Evolutionary conservation across 2,329 filamentous ascomycete species (phyloP), one percentile per base, ranked within the genome.

Genomic region (Aspergillus sp.): DNA sequence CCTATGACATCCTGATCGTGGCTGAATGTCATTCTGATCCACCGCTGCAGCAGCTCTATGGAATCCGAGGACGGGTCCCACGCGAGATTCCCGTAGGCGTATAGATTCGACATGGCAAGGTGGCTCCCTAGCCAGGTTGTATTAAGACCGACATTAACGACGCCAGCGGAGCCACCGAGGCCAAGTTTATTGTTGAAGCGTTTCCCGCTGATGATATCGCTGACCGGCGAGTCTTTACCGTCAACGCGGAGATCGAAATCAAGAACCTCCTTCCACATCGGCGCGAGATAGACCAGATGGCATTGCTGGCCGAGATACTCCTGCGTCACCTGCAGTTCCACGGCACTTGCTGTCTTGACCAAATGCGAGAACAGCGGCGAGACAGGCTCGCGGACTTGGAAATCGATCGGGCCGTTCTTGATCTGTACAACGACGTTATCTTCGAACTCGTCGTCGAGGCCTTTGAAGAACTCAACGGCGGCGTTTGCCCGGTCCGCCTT

Each of bases 381-480:
- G 1, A 81, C 73, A 1, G 88, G 84, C 68, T 90, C 88, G 37
- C 88, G 82, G 11, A 90, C 85, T 65, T 90, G 88, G 70, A 90
- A 90, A 67, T 90, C 88, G 58, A 90, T 90, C 0, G 88, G 87
- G 0, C 88, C 88, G 61, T 87, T 89, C 71, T 90, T 91, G 72
- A 90, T 86, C 68, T 91, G 88, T 2, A 90, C 79, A 0, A 90
- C 79, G 0, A 90, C 87, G 47, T 90, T 90, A 46, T 87, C 84
- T 21, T 87, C 84, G 56, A 90, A 90, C 58, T 86, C 70, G 5
- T 80, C 82, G 64, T 90, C 88, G 0, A 90, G 79, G 0, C 79
- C 77, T 15, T 83, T 76, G 70, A 90, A 90, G 71, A 84, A 89
- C 1, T 90, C 78, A 0, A 89, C 85, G 0, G 86, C 87, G 0